Conservation (phyloP, 2,329 filamentous ascomycete genomes). For the Diaporthe sp. region DNA sequence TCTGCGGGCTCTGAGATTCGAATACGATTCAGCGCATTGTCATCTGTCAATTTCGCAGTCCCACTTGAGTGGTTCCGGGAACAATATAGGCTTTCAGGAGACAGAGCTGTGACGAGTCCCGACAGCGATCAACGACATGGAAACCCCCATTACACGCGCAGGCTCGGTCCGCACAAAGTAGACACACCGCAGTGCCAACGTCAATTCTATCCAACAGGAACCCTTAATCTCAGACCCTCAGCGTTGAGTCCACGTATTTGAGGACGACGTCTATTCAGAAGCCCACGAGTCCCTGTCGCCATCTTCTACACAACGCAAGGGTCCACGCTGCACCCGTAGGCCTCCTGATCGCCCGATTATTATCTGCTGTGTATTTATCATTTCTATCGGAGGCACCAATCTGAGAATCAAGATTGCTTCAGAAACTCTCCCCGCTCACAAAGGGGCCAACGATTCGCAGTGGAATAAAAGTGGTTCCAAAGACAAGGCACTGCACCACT, state of each 20-base stretch:
- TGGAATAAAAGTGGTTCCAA: background rate
- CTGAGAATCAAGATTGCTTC: background rate
- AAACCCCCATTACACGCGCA: background rate
- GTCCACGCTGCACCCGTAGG: background rate
- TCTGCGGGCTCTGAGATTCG: background rate
- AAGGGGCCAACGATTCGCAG: background rate
- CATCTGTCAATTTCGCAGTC: slow-evolving; percentile 3
- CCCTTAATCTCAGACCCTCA: background rate
- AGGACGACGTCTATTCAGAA: background rate
- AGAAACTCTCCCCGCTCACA: background rate
- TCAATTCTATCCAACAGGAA: background rate
- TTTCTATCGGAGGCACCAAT: slow-evolving; percentile 12
- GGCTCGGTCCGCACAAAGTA: background rate
- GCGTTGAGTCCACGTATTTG: background rate
- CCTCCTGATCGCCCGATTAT: background rate
- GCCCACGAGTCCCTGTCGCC: background rate
- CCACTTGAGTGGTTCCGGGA: slow-evolving; percentile 9
- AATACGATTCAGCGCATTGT: slow-evolving; percentile 24
- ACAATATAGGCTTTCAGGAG: slow-evolving; percentile 11
- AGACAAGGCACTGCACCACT: background rate
- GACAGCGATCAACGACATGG: slow-evolving; percentile 17
- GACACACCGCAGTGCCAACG: background rate
- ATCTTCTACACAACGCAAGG: background rate
- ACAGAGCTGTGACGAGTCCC: slow-evolving; percentile 8
- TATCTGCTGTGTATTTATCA: background rate